phyloP scores from a whole-genome alignment of 225 moss, liverwort and hornwort species.

The Polytrichum formosum region DNA sequence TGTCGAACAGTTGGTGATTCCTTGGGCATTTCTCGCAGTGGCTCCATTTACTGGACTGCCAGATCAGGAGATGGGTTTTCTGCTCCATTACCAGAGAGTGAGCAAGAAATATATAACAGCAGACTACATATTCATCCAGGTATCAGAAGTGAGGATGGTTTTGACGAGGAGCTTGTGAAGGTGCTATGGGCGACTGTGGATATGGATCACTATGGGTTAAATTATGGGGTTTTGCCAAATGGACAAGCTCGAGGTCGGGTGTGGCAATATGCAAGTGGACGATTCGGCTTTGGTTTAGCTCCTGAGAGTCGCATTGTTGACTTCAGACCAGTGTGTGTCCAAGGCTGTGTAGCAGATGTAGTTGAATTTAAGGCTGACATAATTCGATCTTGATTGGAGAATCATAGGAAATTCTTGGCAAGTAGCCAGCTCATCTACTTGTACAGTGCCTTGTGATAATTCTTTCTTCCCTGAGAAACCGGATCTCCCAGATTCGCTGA shows the following conservation, averaged over 20 bases:
- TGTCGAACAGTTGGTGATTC: conserved; percentile 80
- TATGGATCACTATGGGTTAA: conserved; percentile 35
- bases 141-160: conserved; percentile 22
- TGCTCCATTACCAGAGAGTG: conserved; percentile 59
- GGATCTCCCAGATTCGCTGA: no score
- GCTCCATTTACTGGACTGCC: conserved; percentile 83
- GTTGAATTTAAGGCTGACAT: conserved; percentile 26
- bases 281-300: conserved; percentile 75
- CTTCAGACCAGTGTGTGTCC: conserved; percentile 74
- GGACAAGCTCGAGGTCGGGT: conserved; percentile 57
- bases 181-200: conserved; percentile 67
- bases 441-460: conserved; percentile 32
- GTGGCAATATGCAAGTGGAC: conserved; percentile 93
- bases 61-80: conserved; percentile 47
- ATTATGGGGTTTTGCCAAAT: conserved; percentile 19
- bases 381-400: not conserved
- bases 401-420: not conserved
- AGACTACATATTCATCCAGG: conserved; percentile 51
- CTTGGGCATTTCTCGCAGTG: conserved; percentile 55
- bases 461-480: conserved; percentile 11
- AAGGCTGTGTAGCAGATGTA: conserved; percentile 35
- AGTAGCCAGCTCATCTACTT: conserved; percentile 18
- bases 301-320: conserved; percentile 56
- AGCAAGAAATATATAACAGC: conserved; percentile 50
- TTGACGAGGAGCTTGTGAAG: conserved; percentile 71